These are phyloP conservation scores for Solanum sitiens DNA, from an alignment of 257 asterid genomes.

Conservation along the genomic window DNA sequence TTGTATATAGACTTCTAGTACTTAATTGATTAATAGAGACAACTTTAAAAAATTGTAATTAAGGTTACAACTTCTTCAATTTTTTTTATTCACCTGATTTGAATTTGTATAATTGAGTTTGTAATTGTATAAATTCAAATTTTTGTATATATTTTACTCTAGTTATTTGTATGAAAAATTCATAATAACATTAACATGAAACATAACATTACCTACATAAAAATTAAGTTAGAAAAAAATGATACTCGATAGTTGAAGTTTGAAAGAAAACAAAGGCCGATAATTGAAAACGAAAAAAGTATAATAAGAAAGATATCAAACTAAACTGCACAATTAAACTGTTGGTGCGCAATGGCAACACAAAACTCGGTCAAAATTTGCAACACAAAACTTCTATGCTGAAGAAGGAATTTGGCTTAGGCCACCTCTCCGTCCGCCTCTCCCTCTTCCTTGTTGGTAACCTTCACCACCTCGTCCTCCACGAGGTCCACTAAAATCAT, in stretches of 20 bases:
- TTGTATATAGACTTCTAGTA: neutral
- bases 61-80: no score
- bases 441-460: slow-evolving; percentile 3
- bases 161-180: no score
- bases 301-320: neutral
- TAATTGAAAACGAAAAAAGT: neutral
- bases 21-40: no score
- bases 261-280: neutral
- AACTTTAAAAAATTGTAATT: no score
- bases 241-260: neutral
- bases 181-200: neutral
- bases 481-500: slow-evolving; percentile 36
- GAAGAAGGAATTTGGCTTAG: neutral
- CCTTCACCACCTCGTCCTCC: slow-evolving; percentile 9
- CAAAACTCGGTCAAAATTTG: neutral
- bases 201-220: neutral
- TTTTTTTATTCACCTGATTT: no score
- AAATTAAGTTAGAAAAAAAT: neutral
- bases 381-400: neutral
- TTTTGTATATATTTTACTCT: no score
- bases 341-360: neutral
- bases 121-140: no score
- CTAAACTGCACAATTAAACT: neutral
- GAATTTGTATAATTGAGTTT: no score
- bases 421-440: slow-evolving; percentile 8